phyloP scores from a whole-genome alignment of 371 early-diverging fungal genomes.

The Funneliformis caledonium region DNA sequence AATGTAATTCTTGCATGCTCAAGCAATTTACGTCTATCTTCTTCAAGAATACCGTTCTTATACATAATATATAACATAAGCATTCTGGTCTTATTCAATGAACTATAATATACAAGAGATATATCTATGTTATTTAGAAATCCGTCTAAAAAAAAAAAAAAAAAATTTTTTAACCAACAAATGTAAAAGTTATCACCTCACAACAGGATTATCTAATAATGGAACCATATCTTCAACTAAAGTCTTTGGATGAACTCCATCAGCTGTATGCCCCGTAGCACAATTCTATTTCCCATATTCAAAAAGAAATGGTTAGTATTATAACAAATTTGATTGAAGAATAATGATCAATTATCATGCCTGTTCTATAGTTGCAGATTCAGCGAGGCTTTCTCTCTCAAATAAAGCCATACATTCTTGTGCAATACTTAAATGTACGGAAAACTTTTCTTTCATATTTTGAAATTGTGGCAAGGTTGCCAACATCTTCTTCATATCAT shows the following conservation, averaged over 20 bases:
- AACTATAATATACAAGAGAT: slow-evolving; percentile 41
- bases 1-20: slow-evolving; percentile 75
- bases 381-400: slow-evolving; percentile 70
- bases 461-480: slow-evolving; percentile 92
- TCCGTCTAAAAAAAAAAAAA: background rate
- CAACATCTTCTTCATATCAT: slow-evolving; percentile 89
- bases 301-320: background rate
- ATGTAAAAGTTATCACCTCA: slow-evolving; percentile 52
- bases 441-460: slow-evolving; percentile 88
- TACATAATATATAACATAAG: slow-evolving; percentile 83
- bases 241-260: slow-evolving; percentile 76
- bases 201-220: slow-evolving; percentile 71
- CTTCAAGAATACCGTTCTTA: slow-evolving; percentile 68
- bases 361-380: slow-evolving; percentile 82
- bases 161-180: background rate
- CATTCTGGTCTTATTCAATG: slow-evolving; percentile 83
- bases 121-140: background rate
- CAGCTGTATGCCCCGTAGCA: slow-evolving; percentile 86
- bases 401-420: slow-evolving; percentile 86
- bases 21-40: slow-evolving; percentile 69
- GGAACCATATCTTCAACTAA: slow-evolving; percentile 83
- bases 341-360: slow-evolving; percentile 43
- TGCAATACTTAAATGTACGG: slow-evolving; percentile 91
- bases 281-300: slow-evolving; percentile 65
- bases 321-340: background rate